phyloP scores from a whole-genome alignment of 2,329 filamentous ascomycete species.

The Neofusicoccum sp. region DNA sequence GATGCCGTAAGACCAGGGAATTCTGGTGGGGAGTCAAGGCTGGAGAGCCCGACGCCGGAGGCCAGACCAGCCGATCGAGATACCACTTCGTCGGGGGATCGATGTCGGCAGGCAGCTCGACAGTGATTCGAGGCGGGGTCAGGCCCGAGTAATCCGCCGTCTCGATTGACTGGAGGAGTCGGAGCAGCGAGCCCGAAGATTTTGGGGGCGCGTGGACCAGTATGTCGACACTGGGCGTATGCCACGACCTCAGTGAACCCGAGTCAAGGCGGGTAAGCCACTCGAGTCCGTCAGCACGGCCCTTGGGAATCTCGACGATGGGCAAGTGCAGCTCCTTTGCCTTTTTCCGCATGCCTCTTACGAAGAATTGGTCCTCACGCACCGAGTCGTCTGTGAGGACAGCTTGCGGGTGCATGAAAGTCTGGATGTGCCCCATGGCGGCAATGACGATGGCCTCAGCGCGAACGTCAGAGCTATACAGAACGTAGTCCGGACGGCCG shows the following conservation, averaged over 20 bases:
- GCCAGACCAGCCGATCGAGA: constrained; percentile 62
- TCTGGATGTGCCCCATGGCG: constrained; percentile 69
- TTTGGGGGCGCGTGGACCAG: constrained; percentile 71
- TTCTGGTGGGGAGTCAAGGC: constrained; percentile 20
- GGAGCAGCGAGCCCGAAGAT: constrained; percentile 71
- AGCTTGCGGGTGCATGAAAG: constrained; percentile 74
- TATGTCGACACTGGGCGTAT: constrained; percentile 75
- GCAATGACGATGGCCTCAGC: constrained; percentile 63
- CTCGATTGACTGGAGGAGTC: constrained; percentile 73
- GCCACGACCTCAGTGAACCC: constrained; percentile 71
- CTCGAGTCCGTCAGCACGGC: constrained; percentile 60
- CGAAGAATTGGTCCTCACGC: constrained; percentile 68
- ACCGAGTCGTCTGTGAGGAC: constrained; percentile 67
- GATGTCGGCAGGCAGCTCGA: constrained; percentile 74
- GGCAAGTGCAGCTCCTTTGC: constrained; percentile 54
- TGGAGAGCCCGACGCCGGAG: constrained; percentile 48
- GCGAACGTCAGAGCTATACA: constrained; percentile 66
- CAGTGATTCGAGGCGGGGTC: constrained; percentile 69
- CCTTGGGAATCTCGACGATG: constrained; percentile 71
- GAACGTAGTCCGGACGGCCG: constrained; percentile 72
- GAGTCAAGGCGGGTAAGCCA: constrained; percentile 82
- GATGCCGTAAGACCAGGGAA: constrained; percentile 67
- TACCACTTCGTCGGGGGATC: constrained; percentile 63
- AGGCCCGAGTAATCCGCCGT: constrained; percentile 73
- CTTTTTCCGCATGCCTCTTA: constrained; percentile 58